Evolutionary conservation across 257 asterid species (phyloP).

Genomic region (Gentiana macrophylla): DNA sequence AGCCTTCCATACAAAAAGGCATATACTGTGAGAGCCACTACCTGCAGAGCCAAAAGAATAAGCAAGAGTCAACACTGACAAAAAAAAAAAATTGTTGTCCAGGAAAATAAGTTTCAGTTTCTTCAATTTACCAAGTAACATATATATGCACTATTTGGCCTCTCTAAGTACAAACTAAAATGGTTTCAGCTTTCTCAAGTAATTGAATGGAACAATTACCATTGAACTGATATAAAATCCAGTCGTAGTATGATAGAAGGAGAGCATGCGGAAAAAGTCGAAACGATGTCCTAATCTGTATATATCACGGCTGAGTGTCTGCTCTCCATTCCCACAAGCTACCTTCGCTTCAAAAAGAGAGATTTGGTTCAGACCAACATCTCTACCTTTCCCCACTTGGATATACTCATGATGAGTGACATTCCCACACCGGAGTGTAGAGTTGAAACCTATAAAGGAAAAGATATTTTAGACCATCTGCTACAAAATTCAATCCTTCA

Average conservation of each 20-base stretch:
- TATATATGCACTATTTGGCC: too few relatives aligned
- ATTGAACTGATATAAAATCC: slow-evolving; percentile 90
- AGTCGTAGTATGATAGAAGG: slow-evolving; percentile 68
- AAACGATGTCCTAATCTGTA: slow-evolving; percentile 95
- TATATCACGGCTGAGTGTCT: slow-evolving; percentile 85
- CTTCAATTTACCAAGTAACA: too few relatives aligned
- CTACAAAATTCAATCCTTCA: not conserved
- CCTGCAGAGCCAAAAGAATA: slow-evolving; percentile 33
- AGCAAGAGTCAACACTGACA: not conserved
- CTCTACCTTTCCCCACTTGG: slow-evolving; percentile 95
- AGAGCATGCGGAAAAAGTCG: slow-evolving; percentile 95
- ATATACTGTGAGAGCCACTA: slow-evolving; percentile 83
- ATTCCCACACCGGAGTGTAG: slow-evolving; percentile 85
- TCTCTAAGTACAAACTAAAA: too few relatives aligned
- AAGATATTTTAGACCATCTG: slow-evolving; percentile 1
- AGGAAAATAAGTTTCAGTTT: too few relatives aligned
- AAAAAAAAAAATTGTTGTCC: too few relatives aligned
- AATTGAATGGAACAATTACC: slow-evolving; percentile 34
- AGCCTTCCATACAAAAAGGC: slow-evolving; percentile 78
- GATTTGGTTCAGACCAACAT: slow-evolving; percentile 94
- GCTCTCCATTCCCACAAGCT: slow-evolving; percentile 97
- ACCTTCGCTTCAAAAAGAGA: slow-evolving; percentile 96
- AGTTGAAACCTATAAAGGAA: slow-evolving; percentile 70
- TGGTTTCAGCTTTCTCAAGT: too few relatives aligned
- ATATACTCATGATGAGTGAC: slow-evolving; percentile 89